These are phyloP conservation scores for Sporothrix protearum DNA, from an alignment of 2,329 filamentous ascomycete genomes.

Conservation along the genomic window DNA sequence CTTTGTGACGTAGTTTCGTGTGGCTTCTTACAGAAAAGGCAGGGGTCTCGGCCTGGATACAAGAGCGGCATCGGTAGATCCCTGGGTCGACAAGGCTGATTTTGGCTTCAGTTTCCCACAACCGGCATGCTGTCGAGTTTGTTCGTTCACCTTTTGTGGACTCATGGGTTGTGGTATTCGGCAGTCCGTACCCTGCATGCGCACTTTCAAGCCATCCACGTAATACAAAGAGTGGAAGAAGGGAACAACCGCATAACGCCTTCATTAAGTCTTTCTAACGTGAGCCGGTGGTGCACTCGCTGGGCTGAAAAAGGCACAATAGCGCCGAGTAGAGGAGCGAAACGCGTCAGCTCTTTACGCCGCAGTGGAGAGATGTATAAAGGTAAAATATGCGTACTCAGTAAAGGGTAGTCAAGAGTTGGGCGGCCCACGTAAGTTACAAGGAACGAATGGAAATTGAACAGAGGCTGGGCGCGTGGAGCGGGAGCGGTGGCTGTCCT, in stretches of 20 bases:
- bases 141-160: background rate
- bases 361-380: background rate
- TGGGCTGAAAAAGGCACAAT: background rate
- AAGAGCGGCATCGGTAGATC: background rate
- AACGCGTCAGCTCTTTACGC: slow-evolving; percentile 3
- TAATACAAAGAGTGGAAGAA: background rate
- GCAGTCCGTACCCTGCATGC: background rate
- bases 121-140: background rate
- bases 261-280: background rate
- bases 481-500: background rate
- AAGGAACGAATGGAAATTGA: background rate
- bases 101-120: background rate
- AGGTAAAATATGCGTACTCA: background rate
- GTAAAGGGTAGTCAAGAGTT: no score
- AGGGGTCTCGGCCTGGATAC: background rate
- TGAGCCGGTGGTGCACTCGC: background rate
- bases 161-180: background rate
- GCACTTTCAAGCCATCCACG: slow-evolving; percentile 6
- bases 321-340: background rate
- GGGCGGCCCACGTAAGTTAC: no score
- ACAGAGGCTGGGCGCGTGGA: background rate
- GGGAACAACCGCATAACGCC: background rate
- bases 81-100: slow-evolving; percentile 5
- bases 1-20: background rate
- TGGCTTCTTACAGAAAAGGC: background rate